Conservation (phyloP, 768 basidiomycete genomes). For the Lentinula aciculospora region DNA sequence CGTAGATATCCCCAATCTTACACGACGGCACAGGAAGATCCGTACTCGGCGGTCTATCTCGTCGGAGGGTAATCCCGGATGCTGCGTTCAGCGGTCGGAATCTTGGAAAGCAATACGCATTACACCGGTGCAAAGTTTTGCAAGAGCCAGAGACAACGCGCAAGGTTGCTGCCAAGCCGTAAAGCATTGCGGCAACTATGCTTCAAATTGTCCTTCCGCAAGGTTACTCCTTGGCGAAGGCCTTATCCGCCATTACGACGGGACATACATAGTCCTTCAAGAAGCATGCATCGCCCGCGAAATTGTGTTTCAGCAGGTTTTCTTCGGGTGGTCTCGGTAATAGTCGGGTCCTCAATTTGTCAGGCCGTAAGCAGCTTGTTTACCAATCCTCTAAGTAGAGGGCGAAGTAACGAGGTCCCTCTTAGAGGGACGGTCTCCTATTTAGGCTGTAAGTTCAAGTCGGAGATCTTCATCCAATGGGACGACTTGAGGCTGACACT, state of each 20-base stretch:
- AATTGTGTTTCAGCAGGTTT: neutral
- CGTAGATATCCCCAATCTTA: too few species aligned
- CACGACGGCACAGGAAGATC: neutral
- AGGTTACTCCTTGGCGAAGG: neutral
- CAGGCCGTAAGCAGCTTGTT: too few species aligned
- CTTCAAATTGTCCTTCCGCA: neutral
- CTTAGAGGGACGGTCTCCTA: too few species aligned
- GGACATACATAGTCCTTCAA: too few species aligned
- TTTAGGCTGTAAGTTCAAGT: too few species aligned
- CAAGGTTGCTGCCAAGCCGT: neutral
- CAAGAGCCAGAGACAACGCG: neutral
- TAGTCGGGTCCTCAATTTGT: neutral
- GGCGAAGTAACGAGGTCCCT: too few species aligned
- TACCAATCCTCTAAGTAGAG: too few species aligned
- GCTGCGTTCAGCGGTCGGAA: neutral
- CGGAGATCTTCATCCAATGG: too few species aligned
- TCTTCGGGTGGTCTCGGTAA: neutral
- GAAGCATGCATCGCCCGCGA: neutral
- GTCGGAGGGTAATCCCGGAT: neutral
- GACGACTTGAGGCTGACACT: too few species aligned
- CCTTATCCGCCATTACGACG: neutral
- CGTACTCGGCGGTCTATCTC: neutral
- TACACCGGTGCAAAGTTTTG: neutral
- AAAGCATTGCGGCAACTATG: neutral
- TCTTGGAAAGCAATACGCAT: neutral